Conservation (phyloP, 306 rosid genomes). For the Abrus precatorius region DNA sequence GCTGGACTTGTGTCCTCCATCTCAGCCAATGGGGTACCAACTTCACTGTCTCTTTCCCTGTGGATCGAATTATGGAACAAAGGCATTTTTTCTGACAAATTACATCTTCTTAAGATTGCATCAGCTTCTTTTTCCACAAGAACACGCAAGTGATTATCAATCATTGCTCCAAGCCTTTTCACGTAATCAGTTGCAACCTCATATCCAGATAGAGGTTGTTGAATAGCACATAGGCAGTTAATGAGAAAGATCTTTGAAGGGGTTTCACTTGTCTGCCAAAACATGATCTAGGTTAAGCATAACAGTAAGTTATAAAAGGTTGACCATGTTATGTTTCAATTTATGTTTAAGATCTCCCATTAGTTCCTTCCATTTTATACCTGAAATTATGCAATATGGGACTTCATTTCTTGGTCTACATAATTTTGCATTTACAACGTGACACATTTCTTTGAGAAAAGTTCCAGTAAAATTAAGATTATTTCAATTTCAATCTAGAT, state of each 20-base stretch:
- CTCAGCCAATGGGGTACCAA: slow-evolving; percentile 73
- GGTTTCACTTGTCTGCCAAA: slow-evolving; percentile 82
- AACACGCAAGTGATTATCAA: slow-evolving; percentile 68
- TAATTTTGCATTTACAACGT: slow-evolving; percentile 12
- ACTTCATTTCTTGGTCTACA: slow-evolving; percentile 18
- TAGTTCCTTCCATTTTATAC: slow-evolving; percentile 30
- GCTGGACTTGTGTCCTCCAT: slow-evolving; percentile 74
- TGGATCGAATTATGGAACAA: slow-evolving; percentile 58
- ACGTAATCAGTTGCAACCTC: slow-evolving; percentile 84
- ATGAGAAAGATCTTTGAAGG: slow-evolving; percentile 95
- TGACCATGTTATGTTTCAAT: background rate
- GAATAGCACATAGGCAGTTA: slow-evolving; percentile 88
- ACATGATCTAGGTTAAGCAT: slow-evolving; percentile 37
- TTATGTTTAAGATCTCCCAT: slow-evolving; percentile 15
- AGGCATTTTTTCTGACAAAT: slow-evolving; percentile 80
- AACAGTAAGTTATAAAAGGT: background rate
- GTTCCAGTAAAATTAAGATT: slow-evolving; percentile 11
- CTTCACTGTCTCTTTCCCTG: slow-evolving; percentile 54
- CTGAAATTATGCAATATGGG: background rate
- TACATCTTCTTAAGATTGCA: slow-evolving; percentile 72
- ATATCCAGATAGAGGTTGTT: slow-evolving; percentile 80
- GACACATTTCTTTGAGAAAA: slow-evolving; percentile 32
- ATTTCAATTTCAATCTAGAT: slow-evolving; percentile 10
- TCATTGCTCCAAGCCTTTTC: slow-evolving; percentile 80
- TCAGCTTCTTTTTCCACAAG: slow-evolving; percentile 89